Evolutionary conservation across 2,329 filamentous ascomycete species (phyloP), one percentile per base, ranked within the genome.

Genomic region (Fusarium sp.): DNA sequence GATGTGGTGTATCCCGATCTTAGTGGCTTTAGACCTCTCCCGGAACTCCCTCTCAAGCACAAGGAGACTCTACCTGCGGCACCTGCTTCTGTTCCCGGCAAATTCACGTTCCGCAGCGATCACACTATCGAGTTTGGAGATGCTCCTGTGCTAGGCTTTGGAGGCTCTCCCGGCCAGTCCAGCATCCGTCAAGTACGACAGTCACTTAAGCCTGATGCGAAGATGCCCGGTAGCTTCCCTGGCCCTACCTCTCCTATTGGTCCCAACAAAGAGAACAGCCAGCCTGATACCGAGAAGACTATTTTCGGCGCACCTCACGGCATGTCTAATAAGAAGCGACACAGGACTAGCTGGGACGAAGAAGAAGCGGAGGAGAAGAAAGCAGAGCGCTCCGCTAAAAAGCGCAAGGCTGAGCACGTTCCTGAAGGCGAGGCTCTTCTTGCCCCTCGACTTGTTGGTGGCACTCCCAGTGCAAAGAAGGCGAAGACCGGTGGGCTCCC

Each of bases 71-170:
- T 42, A 18, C 49, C 49, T 71, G 58, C 66, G 40, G 45, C 71
- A 12, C 76, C 79, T 12, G 75, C 82, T 0, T 82, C 86, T 4
- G 80, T 83, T 7, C 85, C 89, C 4, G 85, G 88, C 20, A 87
- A 85, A 1, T 91, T 91, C 71, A 89, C 87, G 0, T 91, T 91
- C 81, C 87, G 89, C 47, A 89, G 85, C 71, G 89, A 90, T 66
- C 87, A 89, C 70, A 90, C 88, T 3, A 90, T 91, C 72, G 80
- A 82, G 60, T 89, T 91, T 70, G 83, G 82, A 40, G 77, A 79
- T 32, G 78, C 79, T 47, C 83, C 86, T 4, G 78, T 82, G 1
- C 78, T 80, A 37, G 85, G 85, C 6, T 90, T 90, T 68, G 88
- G 89, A 41, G 80, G 82, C 11, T 85, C 84, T 27, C 81, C 84